phyloP scores from a whole-genome alignment of 116 monocot genomes.

The Dioscorea cayenensis region DNA sequence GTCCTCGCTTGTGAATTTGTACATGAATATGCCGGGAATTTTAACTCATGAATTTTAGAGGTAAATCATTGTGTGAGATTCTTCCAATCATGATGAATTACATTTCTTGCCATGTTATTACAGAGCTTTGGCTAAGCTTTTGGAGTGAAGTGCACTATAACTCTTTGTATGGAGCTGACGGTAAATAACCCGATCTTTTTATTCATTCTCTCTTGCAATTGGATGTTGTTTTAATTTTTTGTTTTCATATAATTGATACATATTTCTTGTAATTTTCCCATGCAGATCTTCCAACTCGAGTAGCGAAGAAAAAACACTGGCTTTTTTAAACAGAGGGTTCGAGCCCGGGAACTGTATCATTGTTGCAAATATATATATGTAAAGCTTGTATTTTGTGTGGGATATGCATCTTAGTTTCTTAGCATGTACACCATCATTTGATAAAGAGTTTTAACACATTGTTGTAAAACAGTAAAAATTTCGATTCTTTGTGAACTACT shows the following conservation, averaged over 20 bases:
- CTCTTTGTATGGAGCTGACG: constrained; percentile 64
- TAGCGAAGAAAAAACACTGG: constrained; percentile 64
- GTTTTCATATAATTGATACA: background rate
- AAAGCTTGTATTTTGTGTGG: too few relatives aligned
- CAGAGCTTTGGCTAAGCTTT: constrained; percentile 82
- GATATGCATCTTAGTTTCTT: too few relatives aligned
- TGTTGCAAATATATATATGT: background rate
- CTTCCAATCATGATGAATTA: background rate
- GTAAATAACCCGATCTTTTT: constrained; percentile 20
- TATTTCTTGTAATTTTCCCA: constrained; percentile 3
- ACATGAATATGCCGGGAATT: too few relatives aligned
- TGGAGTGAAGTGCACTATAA: constrained; percentile 95
- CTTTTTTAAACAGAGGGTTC: constrained; percentile 32
- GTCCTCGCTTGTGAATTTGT: too few relatives aligned
- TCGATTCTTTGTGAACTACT: too few relatives aligned
- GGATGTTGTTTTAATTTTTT: background rate
- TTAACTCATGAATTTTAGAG: too few relatives aligned
- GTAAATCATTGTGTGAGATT: background rate
- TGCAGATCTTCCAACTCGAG: constrained; percentile 58
- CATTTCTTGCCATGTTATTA: background rate
- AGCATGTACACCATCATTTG: too few relatives aligned
- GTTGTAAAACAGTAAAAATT: too few relatives aligned
- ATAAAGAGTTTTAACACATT: too few relatives aligned
- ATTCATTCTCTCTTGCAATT: background rate
- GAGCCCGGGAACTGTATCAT: background rate